Percentiles rank a stretch among this genome's conserved stretches.
Conservation (phyloP, 768 basidiomycete species). For the Trametes gibbosa region DNA sequence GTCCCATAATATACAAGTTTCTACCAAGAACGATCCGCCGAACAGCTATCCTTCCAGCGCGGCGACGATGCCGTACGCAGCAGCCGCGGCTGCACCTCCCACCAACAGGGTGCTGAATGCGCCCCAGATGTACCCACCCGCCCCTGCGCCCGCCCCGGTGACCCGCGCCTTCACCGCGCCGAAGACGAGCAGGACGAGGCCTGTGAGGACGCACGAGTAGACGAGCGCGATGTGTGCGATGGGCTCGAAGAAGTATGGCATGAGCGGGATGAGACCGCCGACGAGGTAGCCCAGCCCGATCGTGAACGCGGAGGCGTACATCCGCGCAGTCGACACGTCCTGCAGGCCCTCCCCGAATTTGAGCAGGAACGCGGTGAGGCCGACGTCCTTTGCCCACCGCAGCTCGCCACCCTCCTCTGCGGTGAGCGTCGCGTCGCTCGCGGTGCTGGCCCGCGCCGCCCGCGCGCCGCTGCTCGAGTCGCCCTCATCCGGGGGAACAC, state of each 20-base stretch:
- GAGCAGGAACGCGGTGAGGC: slow-evolving; percentile 89
- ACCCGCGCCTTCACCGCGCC: slow-evolving; percentile 88
- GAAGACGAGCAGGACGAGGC: slow-evolving; percentile 82
- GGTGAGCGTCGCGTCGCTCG: slow-evolving; percentile 38
- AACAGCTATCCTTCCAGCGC: slow-evolving; percentile 39
- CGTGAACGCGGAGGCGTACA: slow-evolving; percentile 90
- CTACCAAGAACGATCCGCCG: background rate
- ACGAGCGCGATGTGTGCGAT: slow-evolving; percentile 65
- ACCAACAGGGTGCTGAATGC: slow-evolving; percentile 85
- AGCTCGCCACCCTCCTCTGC: slow-evolving; percentile 46
- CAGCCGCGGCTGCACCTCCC: slow-evolving; percentile 85
- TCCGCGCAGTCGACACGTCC: slow-evolving; percentile 80
- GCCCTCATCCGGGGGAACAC: slow-evolving; percentile 19
- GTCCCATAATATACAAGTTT: background rate
- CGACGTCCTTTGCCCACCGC: slow-evolving; percentile 75
- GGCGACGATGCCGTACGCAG: slow-evolving; percentile 59
- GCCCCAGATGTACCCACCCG: slow-evolving; percentile 78
- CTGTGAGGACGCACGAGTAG: slow-evolving; percentile 79
- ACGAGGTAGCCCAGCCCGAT: slow-evolving; percentile 94
- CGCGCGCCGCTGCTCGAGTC: background rate
- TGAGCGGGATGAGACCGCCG: slow-evolving; percentile 89
- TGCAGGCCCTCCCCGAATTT: slow-evolving; percentile 96
- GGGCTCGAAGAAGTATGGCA: slow-evolving; percentile 88
- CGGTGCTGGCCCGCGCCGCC: slow-evolving; percentile 7
- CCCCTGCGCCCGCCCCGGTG: slow-evolving; percentile 69